Evolutionary conservation across 305 asterid species (phyloP).

Genomic region (Fraxinus velutina): DNA sequence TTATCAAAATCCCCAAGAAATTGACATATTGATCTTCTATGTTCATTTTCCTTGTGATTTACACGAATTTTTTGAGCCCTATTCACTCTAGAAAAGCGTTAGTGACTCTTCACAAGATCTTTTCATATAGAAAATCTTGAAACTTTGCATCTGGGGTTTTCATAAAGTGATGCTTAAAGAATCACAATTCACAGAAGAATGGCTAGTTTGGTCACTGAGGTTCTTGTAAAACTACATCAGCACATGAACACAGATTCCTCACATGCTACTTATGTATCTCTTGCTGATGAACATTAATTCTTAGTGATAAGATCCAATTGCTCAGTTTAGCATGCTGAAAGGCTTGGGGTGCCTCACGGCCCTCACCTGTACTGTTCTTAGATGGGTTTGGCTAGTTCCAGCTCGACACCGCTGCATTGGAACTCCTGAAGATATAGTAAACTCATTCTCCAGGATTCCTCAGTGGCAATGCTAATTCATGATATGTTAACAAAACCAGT

Average conservation of each 20-base stretch:
- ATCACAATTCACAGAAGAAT: neutral
- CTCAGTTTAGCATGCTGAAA: neutral
- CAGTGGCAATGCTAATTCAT: conserved; percentile 41
- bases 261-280: neutral
- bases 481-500: too few relatives aligned
- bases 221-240: neutral
- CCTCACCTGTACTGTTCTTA: neutral
- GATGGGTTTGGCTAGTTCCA: neutral
- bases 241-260: neutral
- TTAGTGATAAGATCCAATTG: neutral
- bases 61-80: neutral
- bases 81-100: neutral
- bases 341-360: neutral
- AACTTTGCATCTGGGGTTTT: neutral
- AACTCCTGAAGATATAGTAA: conserved; percentile 72
- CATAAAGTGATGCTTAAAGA: conserved; percentile 15
- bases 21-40: neutral
- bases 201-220: neutral
- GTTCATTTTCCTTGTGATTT: neutral
- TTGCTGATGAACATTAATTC: neutral
- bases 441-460: conserved; percentile 80
- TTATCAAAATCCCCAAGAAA: neutral
- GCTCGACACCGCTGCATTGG: neutral
- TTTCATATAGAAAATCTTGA: neutral
- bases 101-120: neutral